phyloP scores from a whole-genome alignment of 495 filamentous ascomycete species.

The Opeltia flavorubescens region DNA sequence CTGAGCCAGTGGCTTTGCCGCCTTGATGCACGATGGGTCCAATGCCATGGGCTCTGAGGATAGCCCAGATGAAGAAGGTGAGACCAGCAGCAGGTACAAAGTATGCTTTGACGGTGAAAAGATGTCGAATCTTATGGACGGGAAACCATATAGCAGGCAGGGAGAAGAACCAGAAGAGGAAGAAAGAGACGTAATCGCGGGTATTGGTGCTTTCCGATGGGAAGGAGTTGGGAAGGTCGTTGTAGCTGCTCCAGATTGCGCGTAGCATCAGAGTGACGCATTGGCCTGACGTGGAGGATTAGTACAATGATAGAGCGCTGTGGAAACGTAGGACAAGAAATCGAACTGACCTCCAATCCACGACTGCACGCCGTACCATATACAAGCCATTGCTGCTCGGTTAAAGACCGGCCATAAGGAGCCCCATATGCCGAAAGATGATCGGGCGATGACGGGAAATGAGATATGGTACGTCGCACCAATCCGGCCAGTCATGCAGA shows the following conservation, averaged over 20 bases:
- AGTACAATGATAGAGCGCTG: neutral
- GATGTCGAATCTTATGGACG: constrained; percentile 50
- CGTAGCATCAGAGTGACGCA: constrained; percentile 74
- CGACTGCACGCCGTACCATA: constrained; percentile 79
- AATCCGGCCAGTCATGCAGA: constrained; percentile 68
- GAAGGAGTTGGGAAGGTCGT: constrained; percentile 53
- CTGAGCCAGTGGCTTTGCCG: constrained; percentile 46
- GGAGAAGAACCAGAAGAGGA: constrained; percentile 69
- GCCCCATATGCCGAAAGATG: constrained; percentile 79
- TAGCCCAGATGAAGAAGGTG: constrained; percentile 82
- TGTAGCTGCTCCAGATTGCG: constrained; percentile 63
- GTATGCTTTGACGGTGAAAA: constrained; percentile 84
- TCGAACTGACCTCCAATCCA: constrained; percentile 68
- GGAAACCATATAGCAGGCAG: constrained; percentile 74
- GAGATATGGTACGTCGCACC: constrained; percentile 83
- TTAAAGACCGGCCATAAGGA: constrained; percentile 86
- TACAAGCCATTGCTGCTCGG: constrained; percentile 71
- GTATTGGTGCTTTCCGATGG: constrained; percentile 60
- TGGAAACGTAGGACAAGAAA: neutral
- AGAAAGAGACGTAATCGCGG: constrained; percentile 62
- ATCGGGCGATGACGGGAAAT: constrained; percentile 64
- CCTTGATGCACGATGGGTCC: constrained; percentile 74
- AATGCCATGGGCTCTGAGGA: constrained; percentile 68
- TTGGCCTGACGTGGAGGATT: constrained; percentile 29
- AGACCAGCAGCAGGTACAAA: constrained; percentile 75